These are phyloP conservation scores for Bothriochloa decipiens DNA, from an alignment of 176 grass and related monocot genomes.

Conservation along the genomic window DNA sequence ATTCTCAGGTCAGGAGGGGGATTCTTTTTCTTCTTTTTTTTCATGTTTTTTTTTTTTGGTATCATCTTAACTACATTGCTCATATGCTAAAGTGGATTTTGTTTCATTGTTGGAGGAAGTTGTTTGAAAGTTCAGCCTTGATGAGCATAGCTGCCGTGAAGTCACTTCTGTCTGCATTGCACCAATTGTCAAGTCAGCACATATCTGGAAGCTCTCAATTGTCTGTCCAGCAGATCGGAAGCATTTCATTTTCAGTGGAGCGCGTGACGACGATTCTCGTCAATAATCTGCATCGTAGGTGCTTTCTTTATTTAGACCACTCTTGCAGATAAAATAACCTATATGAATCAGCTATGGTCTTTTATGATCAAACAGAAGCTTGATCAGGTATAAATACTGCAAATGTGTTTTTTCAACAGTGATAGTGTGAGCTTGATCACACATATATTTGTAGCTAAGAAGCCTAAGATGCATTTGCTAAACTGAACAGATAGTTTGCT, in stretches of 20 bases:
- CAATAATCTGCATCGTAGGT: conserved; percentile 90
- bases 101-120: conserved; percentile 65
- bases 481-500: conserved; percentile 30
- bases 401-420: neutral
- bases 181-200: conserved; percentile 94
- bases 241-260: conserved; percentile 91
- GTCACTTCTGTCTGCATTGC: conserved; percentile 88
- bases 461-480: conserved; percentile 4
- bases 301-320: conserved; percentile 36
- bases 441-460: neutral
- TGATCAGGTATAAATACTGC: conserved; percentile 34
- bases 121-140: conserved; percentile 97
- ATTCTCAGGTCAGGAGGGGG: conserved; percentile 90
- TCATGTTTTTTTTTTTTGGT: neutral
- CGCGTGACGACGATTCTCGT: conserved; percentile 87
- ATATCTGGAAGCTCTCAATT: conserved; percentile 65
- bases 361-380: conserved; percentile 32
- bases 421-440: neutral
- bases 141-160: conserved; percentile 93
- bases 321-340: conserved; percentile 24
- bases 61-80: conserved; percentile 6
- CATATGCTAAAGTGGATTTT: conserved; percentile 19
- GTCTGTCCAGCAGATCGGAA: conserved; percentile 73
- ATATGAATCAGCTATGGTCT: conserved; percentile 21
- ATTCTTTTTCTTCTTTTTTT: conserved; percentile 31